Base-by-base conservation (phyloP, 164 flowering plant genomes). In the Tinospora cordifolia region DNA sequence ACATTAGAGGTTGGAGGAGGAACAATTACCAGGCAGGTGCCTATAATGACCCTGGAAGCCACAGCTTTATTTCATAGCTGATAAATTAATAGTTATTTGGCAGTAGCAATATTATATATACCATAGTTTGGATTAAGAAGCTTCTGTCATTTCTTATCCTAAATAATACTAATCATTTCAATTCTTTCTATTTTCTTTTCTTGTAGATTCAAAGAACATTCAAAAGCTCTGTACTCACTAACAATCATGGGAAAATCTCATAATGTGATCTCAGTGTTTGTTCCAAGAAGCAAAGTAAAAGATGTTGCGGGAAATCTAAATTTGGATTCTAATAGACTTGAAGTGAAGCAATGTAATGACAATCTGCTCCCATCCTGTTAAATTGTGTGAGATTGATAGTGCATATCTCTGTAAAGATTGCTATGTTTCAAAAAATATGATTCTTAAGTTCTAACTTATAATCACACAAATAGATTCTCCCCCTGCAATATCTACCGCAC, bases 11-110 rank as follows among this genome's bases (percentile, higher is more conserved):
- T 84, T 66, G 58, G 62, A 70, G 87, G 85, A 34, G 91, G 91
- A 27, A 84, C 74, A 75, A 66, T 87, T 67, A 75, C 75, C 83
- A 87, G 91, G 91, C 85, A 87, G 87, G 90, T 85, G 86, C 82
- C 81, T 72, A 67, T 58, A 63, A 64, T 62, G 69, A 69, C 26
- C 46, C 62, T 41, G 24, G 24, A 47, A 54, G 24, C 60, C 36
- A 4, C 36, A 30, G 36, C 36, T 30, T 30, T 30, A 30, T 30
- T 30, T 30, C 36, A 30, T 30, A 30, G 4, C 36, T 30, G 36
- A 30, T 30, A 30, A 30, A 30, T 30, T 30, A 30, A 30, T 30
- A 30, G 36, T 30, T 30, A 30, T 30, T 30, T 30, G 2, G 36
- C 36, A 30, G 36, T 30, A 1, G 36, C 36, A 30, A n/a, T n/a